Evolutionary conservation across 352 stramenopile genomes (phyloP), one percentile per base, ranked within the genome.

Genomic region (Phytophthora agathidicida): DNA sequence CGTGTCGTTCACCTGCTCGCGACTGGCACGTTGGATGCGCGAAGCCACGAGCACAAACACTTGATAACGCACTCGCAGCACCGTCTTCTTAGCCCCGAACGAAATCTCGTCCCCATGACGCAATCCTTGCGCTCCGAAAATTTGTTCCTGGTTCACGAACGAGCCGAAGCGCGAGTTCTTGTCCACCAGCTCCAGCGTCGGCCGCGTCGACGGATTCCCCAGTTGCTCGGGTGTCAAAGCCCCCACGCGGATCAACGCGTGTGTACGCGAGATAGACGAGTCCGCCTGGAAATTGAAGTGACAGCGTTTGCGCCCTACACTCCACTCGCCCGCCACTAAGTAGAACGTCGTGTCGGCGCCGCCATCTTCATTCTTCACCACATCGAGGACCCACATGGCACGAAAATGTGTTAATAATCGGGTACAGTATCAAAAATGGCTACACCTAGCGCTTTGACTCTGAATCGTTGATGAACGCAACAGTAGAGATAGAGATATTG

Each of bases 221-320:
- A 96, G 64, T 46, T 96, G 77, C 61, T 88, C 68, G 11, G 47
- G 22, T 17, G 75, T 59, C 22, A 96, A 71, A n/a, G 68, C 70
- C 37, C 81, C 84, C 11, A 96, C 87, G 60, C 77, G 77, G 26
- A 96, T 66, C 30, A 89, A 39, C 33, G 87, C 87, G 49, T 96
- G 87, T 31, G 70, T 70, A 54, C 84, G 85, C 27, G 87, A 96
- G 66, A 96, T 93, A 37, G 85, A 94, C 65, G 75, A 56, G 71
- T 96, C 87, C 16, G 71, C 65, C 7, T 86, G 71, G 68, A 96
- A 94, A 58, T 88, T 94, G 62, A 96, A 89, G 54, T 93, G 80
- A 55, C 85, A 92, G 50, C 83, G 80, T 64, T 89, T 93, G 42
- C 87, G 83, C 7, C 87, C 87, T 32, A 96, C 68, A 47, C 58